Evolutionary conservation across 331 rosid genomes (phyloP), one percentile per base, ranked within the genome.

Genomic region (Acacia pycnantha): DNA sequence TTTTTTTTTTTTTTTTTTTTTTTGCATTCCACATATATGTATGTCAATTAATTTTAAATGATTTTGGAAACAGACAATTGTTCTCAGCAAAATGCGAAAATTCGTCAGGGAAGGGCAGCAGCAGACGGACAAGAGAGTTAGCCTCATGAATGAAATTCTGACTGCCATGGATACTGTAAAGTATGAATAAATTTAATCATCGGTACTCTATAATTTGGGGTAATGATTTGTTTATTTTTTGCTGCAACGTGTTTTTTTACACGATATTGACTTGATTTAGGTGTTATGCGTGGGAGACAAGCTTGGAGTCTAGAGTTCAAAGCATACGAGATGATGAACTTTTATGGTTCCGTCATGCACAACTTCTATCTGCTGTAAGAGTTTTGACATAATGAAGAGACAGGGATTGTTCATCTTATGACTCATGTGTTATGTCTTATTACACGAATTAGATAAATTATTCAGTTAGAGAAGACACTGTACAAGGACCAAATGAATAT

Each of bases 261-360:
- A 62, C 15, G 70, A 72, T 77, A 75, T 79, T 84, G 88, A 84
- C 59, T 79, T 82, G 29, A 86, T 86, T 64, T 92, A 93, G 98
- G 88, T 91, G 95, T 84, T 94, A 91, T 85, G 94, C 98, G 54
- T 94, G 97, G 98, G 97, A 93, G 83, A 84, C 89, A 78, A 94
- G 98, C 88, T 93, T 94, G 82, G 89, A 88, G 37, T 79, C 88
- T 58, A 90, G 88, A 87, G 87, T 91, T 77, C 97, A 88, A 87
- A 83, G 84, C 79, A 86, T 91, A 81, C 83, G 98, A 50, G 66
- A 87, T 68, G 86, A 90, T 4, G 97, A 93, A 82, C 88, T 94
- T 12, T 79, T 90, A 21, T 91, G 92, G 88, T 85, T 94, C 67
- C 90, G 94, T 41, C 88, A 85, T 87, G 97, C 95, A 11, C 95